A percentile compares a stretch with the other conserved stretches of the same genome.
Conservation (phyloP, 768 basidiomycete species). For the Naematelia encephala region DNA sequence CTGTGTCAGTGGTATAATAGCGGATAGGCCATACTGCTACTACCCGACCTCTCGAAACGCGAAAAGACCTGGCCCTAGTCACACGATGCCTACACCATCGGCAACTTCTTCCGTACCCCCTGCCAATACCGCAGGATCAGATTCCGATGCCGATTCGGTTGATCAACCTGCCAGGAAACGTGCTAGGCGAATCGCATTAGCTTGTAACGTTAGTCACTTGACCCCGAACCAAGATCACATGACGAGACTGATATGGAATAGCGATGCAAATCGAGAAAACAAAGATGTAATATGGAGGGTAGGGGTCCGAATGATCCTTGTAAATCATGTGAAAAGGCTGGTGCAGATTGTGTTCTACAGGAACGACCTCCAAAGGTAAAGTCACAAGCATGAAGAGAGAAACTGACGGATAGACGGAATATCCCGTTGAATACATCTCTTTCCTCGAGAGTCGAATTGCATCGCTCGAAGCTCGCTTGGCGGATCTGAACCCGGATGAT, state of each 20-base stretch:
- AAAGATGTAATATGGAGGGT: slow-evolving; percentile 18
- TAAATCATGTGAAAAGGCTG: slow-evolving; percentile 15
- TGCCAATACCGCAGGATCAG: slow-evolving; percentile 2
- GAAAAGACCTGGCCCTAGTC: background rate
- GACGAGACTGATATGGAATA: slow-evolving; percentile 1
- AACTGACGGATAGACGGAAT: slow-evolving; percentile 8
- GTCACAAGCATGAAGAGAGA: too few relatives aligned
- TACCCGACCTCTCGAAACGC: background rate
- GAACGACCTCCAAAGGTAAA: slow-evolving; percentile 14
- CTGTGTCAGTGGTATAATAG: too few relatives aligned
- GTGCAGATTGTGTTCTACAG: slow-evolving; percentile 11
- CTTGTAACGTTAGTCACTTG: slow-evolving; percentile 13
- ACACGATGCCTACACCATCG: slow-evolving; percentile 2
- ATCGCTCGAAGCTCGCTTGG: slow-evolving; percentile 13
- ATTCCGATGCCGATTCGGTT: slow-evolving; percentile 11
- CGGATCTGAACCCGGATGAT: slow-evolving; percentile 11
- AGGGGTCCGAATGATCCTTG: slow-evolving; percentile 11
- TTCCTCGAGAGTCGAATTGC: slow-evolving; percentile 15
- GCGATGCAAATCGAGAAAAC: slow-evolving; percentile 16
- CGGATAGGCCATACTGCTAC: too few relatives aligned
- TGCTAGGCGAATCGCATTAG: slow-evolving; percentile 10
- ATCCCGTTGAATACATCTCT: slow-evolving; percentile 14
- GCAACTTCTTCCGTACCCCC: slow-evolving; percentile 10
- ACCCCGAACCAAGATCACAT: background rate
- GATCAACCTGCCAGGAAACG: background rate